Base-by-base conservation (phyloP, 2,329 filamentous ascomycete genomes). In the Neonectria hederae region DNA sequence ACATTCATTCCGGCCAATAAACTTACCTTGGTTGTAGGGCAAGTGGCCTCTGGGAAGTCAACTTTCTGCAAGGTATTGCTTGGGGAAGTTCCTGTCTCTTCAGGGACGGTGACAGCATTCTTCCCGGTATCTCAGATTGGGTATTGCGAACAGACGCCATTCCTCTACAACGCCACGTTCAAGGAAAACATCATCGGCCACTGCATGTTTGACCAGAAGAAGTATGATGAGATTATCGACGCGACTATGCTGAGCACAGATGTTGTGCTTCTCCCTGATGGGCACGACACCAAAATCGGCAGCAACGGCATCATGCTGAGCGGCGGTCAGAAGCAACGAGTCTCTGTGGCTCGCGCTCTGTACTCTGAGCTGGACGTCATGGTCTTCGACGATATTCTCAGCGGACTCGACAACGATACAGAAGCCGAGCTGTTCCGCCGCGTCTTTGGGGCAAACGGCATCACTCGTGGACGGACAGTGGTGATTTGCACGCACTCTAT, bases 331-430 rank as follows among this genome's bases (percentile, higher is more conserved):
- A 73, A 72, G 48, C 76, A 80, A 3, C 74, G 79, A 2, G 69
- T 79, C 0, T 71, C 72, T 19, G 72, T 85, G 2, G 83, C 83
- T 0, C 75, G 83, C 0, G 83, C 83, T 0, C 64, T 85, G 0
- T 86, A 83, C 65, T 75, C 78, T 1, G 70, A 76, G 11, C 72
- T 75, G 0, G 68, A 81, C 13, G 69, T 84, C 30, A 65, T 83
- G 38, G 65, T 86, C 1, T 70, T 85, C 6, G 83, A 86, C 62
- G 83, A 86, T 35, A 70, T 78, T 0, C 76, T 85, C 8, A 81
- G 81, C 28, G 82, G 78, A 0, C 68, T 84, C 0, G 83, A 85
- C 63, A 73, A 78, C 2, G 72, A 80, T 3, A 86, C 84, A 0
- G 80, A 83, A 54, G 70, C 77, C 1, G 70, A 78, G 5, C 74